Conservation (phyloP, 2,329 filamentous ascomycete species). For the Rutstroemia sp. region DNA sequence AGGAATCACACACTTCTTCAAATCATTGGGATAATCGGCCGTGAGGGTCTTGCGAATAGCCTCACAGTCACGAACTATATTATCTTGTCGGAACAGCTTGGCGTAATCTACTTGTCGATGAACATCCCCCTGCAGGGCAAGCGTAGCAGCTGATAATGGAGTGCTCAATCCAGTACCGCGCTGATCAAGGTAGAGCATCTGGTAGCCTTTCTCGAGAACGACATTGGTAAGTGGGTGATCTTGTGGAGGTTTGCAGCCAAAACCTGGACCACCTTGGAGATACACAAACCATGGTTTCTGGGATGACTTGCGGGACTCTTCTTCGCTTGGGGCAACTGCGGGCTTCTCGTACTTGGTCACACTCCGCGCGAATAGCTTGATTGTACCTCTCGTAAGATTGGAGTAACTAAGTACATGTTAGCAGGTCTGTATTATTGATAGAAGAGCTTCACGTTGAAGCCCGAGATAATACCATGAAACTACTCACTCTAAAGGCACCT, state of each 20-base stretch:
- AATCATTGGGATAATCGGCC: conserved; percentile 56
- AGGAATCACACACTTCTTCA: conserved; percentile 52
- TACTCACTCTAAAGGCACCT: conserved; percentile 76
- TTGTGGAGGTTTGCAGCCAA: conserved; percentile 65
- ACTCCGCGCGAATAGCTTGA: conserved; percentile 73
- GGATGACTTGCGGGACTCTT: conserved; percentile 36
- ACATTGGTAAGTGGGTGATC: conserved; percentile 62
- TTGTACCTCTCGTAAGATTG: conserved; percentile 37
- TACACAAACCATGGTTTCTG: conserved; percentile 59
- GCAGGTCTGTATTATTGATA: background rate
- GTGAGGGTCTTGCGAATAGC: conserved; percentile 74
- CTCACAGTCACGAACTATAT: conserved; percentile 82
- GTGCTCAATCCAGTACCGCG: conserved; percentile 81
- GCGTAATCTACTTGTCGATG: conserved; percentile 72
- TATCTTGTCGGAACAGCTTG: conserved; percentile 80
- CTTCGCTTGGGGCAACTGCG: conserved; percentile 31
- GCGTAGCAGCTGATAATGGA: conserved; percentile 66
- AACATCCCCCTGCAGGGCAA: conserved; percentile 56
- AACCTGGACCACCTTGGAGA: conserved; percentile 53
- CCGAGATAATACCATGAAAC: conserved; percentile 50
- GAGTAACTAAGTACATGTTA: background rate
- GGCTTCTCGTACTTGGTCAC: conserved; percentile 58
- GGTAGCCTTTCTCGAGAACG: conserved; percentile 73
- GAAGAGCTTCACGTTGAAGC: conserved; percentile 33
- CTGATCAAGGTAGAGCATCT: conserved; percentile 82